Percentiles rank a stretch among this genome's conserved stretches.
Evolutionary conservation across 2,329 filamentous ascomycete genomes (phyloP).

Genomic region (Arthrinium puccinioides): DNA sequence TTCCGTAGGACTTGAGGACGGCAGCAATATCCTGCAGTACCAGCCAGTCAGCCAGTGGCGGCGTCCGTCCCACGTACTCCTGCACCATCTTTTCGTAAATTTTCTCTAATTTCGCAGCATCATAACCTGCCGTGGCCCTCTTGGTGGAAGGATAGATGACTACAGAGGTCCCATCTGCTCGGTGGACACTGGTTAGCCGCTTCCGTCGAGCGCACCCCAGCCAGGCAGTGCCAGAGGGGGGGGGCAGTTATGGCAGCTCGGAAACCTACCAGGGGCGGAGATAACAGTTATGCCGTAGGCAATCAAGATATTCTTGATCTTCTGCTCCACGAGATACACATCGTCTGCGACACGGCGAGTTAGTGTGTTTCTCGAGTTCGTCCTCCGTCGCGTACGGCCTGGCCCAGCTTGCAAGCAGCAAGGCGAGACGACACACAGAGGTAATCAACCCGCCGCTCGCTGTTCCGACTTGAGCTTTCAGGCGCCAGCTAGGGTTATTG

Average conservation of each 20-base stretch:
- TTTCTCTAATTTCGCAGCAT: constrained; percentile 1
- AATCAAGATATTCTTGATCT: constrained; percentile 6
- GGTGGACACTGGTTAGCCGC: too few relatives aligned
- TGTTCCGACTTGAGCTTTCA: too few relatives aligned
- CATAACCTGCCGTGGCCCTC: constrained; percentile 2
- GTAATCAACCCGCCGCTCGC: too few relatives aligned
- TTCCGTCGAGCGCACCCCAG: too few relatives aligned
- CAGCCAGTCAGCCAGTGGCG: constrained; percentile 13
- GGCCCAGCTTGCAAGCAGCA: too few relatives aligned
- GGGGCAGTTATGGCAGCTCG: not conserved
- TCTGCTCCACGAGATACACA: constrained; percentile 6
- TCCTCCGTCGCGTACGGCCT: too few relatives aligned
- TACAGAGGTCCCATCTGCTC: constrained; percentile 3
- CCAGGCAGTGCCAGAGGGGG: too few relatives aligned
- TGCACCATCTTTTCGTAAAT: constrained; percentile 4
- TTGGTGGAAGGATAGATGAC: constrained; percentile 6
- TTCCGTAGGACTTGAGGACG: constrained; percentile 12
- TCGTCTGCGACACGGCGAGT: constrained; percentile 1
- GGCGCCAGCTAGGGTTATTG: too few relatives aligned
- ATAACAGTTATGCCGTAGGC: constrained; percentile 6
- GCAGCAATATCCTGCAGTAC: constrained; percentile 12
- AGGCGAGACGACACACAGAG: too few relatives aligned
- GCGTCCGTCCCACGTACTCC: constrained; percentile 5
- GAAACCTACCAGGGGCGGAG: constrained; percentile 1
- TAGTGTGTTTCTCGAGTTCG: too few relatives aligned